Evolutionary conservation across 768 basidiomycete species (phyloP), one percentile per base, ranked within the genome.

Genomic region (Rhodotorula toruloides): DNA sequence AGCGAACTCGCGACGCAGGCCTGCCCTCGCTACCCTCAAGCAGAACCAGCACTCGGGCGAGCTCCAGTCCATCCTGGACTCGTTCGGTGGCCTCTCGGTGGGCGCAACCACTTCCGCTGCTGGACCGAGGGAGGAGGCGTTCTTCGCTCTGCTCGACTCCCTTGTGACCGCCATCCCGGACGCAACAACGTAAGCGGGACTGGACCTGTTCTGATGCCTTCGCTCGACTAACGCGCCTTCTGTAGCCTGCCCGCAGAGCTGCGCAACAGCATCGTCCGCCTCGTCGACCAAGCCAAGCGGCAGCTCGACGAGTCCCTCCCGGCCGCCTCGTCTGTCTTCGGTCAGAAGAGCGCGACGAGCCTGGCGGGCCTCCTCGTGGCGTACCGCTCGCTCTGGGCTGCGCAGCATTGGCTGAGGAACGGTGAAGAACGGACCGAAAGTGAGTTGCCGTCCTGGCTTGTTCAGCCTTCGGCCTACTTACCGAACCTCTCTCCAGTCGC

Each of bases 101-200:
- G n/a, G n/a, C n/a, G n/a, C n/a, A n/a, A n/a, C n/a, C n/a, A n/a
- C n/a, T n/a, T n/a, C 19, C 29, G 16, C 22, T 4, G 65, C 10
- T 44, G 50, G n/a, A 42, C 56, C 27, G 60, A n/a, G 61, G 31
- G 68, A 65, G 50, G 58, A 60, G 40, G 63, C 68, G 1, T 65
- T 55, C 53, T 47, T 55, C 22, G 27, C 54, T 16, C 42, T 70
- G 1, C 46, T 61, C 47, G 68, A 65, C 29, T n/a, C 56, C 0
- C 46, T 70, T 11, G 55, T 60, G 9, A 29, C 22, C 0, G 40
- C 34, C 1, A 29, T 70, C 3, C 52, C 52, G 25, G 58, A 53
- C 14, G 6, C 50, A 16, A 21, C 50, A 2, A 40, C 8, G 67
- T 69, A 19, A 10, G 66, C 42, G 6, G 3, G 0, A 10, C n/a